Conservation (phyloP, 2,329 filamentous ascomycete genomes). For the Bipolaris sorokiniana region DNA sequence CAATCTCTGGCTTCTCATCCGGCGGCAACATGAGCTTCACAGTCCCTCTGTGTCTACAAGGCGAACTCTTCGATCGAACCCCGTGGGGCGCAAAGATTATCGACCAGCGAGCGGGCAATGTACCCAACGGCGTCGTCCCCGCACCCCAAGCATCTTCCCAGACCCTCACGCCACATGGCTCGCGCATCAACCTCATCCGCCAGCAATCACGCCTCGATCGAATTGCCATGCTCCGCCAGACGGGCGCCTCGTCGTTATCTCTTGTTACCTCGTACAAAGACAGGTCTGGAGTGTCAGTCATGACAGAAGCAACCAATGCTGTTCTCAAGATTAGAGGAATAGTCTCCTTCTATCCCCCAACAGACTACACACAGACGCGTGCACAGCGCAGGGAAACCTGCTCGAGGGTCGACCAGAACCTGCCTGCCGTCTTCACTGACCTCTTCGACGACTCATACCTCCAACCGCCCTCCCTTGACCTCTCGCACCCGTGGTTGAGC, state of each 20-base stretch:
- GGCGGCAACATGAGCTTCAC: constrained; percentile 68
- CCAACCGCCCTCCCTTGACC: constrained; percentile 56
- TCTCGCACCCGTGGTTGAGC: constrained; percentile 64
- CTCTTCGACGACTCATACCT: constrained; percentile 60
- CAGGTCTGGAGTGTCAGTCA: constrained; percentile 38
- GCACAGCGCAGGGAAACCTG: constrained; percentile 64
- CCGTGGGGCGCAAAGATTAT: constrained; percentile 37
- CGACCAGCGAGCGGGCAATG: constrained; percentile 35
- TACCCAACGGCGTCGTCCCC: constrained; percentile 32
- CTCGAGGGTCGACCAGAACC: constrained; percentile 58
- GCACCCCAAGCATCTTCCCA: constrained; percentile 20
- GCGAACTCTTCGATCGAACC: constrained; percentile 50
- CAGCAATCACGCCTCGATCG: constrained; percentile 42
- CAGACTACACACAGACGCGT: constrained; percentile 67
- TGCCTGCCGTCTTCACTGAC: constrained; percentile 58
- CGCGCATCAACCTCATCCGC: constrained; percentile 40
- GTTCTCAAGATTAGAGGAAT: constrained; percentile 61
- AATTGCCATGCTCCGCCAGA: constrained; percentile 44
- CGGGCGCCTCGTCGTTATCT: constrained; percentile 43
- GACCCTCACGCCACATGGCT: constrained; percentile 39
- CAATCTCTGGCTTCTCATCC: constrained; percentile 67
- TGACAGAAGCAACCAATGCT: constrained; percentile 42
- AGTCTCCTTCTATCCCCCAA: constrained; percentile 67
- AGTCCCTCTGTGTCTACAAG: constrained; percentile 64
- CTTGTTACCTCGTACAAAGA: constrained; percentile 49